Conservation (phyloP, 306 rosid species). For the Lupinus albus region DNA sequence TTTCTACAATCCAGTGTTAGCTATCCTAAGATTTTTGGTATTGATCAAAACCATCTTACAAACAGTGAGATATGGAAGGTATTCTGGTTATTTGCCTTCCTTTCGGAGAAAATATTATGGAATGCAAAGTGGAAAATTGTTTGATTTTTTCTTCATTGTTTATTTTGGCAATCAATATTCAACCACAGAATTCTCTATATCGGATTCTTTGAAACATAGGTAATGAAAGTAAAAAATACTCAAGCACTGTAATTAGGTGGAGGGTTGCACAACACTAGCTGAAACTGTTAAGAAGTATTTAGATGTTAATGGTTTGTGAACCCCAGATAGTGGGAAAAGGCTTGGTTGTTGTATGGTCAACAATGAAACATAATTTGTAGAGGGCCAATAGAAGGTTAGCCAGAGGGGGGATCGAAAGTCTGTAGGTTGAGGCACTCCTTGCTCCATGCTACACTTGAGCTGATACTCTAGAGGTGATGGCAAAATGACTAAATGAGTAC, state of each 20-base stretch:
- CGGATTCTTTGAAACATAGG: conserved; percentile 10
- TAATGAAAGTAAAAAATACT: conserved; percentile 14
- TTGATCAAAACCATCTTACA: conserved; percentile 90
- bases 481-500: conserved; percentile 24
- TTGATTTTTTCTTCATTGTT: conserved; percentile 16
- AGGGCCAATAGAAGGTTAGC: no score
- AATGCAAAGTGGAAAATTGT: conserved; percentile 14
- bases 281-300: no score
- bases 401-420: no score
- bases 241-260: not conserved
- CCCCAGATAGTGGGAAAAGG: no score
- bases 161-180: conserved; percentile 29
- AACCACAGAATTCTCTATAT: not conserved
- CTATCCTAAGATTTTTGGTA: conserved; percentile 82
- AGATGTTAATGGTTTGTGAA: no score
- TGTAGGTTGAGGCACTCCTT: no score
- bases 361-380: no score
- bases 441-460: no score
- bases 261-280: no score
- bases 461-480: not conserved
- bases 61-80: conserved; percentile 98
- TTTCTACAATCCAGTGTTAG: conserved; percentile 68
- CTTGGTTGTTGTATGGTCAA: no score
- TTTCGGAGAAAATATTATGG: conserved; percentile 25
- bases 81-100: conserved; percentile 42